Evolutionary conservation across 352 stramenopile species (phyloP).

Genomic region (Phytopythium cucurbitacearum): DNA sequence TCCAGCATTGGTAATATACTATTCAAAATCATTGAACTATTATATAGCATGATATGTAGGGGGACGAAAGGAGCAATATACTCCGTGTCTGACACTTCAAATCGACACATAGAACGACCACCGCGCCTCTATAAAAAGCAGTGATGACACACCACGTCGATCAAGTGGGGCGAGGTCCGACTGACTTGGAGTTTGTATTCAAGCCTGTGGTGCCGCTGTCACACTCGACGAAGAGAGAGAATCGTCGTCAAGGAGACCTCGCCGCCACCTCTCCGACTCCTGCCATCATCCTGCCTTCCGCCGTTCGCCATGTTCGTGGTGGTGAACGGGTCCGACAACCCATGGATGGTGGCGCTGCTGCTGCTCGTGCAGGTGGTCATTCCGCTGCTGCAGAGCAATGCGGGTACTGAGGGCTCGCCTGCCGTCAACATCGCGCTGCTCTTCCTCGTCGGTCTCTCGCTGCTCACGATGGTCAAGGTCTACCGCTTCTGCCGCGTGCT

Average conservation of each 20-base stretch:
- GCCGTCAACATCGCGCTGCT: slow-evolving; percentile 52
- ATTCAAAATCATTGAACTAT: too few species aligned
- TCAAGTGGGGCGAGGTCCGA: not conserved
- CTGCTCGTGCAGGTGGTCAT: slow-evolving; percentile 77
- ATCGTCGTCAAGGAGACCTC: too few species aligned
- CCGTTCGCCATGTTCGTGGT: slow-evolving; percentile 62
- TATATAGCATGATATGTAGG: too few species aligned
- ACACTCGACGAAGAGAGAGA: not conserved
- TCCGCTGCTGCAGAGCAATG: slow-evolving; percentile 68
- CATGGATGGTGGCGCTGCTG: slow-evolving; percentile 73
- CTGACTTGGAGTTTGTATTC: not conserved
- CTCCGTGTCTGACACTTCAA: not conserved
- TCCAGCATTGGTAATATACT: too few species aligned
- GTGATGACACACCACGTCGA: slow-evolving; percentile 2
- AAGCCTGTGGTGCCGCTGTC: not conserved
- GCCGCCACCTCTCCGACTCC: too few species aligned
- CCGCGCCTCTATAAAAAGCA: slow-evolving; percentile 1
- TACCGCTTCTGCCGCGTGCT: slow-evolving; percentile 56
- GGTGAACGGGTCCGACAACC: slow-evolving; percentile 74
- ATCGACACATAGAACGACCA: not conserved
- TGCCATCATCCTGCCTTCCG: not conserved
- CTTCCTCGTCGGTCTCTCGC: slow-evolving; percentile 47
- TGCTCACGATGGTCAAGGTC: slow-evolving; percentile 49
- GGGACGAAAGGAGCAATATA: not conserved
- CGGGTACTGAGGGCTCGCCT: slow-evolving; percentile 46